phyloP scores from a whole-genome alignment of 2,329 filamentous ascomycete genomes.

The Alternaria novae-zelandiae region DNA sequence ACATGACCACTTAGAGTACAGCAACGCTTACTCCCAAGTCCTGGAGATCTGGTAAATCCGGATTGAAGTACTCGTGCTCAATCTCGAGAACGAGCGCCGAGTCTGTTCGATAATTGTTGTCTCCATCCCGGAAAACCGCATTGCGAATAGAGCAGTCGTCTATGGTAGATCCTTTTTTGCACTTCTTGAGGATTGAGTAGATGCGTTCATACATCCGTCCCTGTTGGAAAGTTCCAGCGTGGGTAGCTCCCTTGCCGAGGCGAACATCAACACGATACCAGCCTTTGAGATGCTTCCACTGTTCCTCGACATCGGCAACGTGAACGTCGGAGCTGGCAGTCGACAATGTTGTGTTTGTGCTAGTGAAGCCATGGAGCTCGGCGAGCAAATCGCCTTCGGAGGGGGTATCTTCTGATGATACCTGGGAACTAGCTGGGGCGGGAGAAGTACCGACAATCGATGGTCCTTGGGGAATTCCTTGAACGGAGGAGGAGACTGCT shows the following conservation, averaged over 20 bases:
- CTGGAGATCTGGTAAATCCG: background rate
- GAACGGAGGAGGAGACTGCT: background rate
- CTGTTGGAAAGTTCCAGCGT: slow-evolving; percentile 3
- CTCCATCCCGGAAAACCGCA: background rate
- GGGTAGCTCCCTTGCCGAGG: background rate
- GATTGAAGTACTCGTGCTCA: background rate
- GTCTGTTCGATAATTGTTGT: background rate
- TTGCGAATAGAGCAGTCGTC: background rate
- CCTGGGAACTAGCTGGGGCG: background rate
- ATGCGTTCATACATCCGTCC: slow-evolving; percentile 6
- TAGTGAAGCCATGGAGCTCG: background rate
- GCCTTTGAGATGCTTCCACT: background rate
- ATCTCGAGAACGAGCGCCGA: background rate
- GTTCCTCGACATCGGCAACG: background rate
- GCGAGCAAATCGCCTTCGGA: background rate
- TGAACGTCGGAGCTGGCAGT: background rate
- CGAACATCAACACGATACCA: slow-evolving; percentile 7
- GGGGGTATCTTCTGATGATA: background rate
- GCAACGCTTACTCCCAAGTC: background rate
- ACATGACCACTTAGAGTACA: too few relatives aligned
- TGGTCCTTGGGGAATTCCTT: background rate
- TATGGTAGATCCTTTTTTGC: background rate
- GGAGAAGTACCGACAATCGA: background rate
- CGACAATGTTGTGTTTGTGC: background rate
- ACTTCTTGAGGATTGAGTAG: background rate